phyloP scores from a whole-genome alignment of 2,329 filamentous ascomycete genomes.

The Xylariaceae sp. region DNA sequence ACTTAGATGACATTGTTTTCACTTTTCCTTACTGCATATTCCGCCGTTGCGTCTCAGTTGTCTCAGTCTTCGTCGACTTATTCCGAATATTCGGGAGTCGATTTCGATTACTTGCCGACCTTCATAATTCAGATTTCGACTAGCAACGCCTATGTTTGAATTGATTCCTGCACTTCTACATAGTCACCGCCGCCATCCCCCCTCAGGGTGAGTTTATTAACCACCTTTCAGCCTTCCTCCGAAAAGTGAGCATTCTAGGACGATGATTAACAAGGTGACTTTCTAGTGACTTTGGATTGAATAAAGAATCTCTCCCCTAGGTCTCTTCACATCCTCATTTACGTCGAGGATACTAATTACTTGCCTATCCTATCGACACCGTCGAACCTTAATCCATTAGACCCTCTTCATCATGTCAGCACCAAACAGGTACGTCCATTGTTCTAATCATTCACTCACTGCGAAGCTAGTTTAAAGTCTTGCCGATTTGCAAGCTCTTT shows the following conservation, averaged over 20 bases:
- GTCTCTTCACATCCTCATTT: slow-evolving; percentile 7
- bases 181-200: not conserved
- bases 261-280: slow-evolving; percentile 24
- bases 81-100: not conserved
- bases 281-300: slow-evolving; percentile 22
- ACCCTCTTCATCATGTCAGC: slow-evolving; percentile 29
- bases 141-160: slow-evolving; percentile 9
- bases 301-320: slow-evolving; percentile 24
- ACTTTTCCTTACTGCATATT: slow-evolving; percentile 4
- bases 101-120: not conserved
- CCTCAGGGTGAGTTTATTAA: slow-evolving; percentile 15
- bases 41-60: not conserved
- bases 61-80: not conserved
- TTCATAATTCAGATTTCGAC: slow-evolving; percentile 1
- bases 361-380: slow-evolving; percentile 9
- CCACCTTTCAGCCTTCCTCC: slow-evolving; percentile 6
- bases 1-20: slow-evolving; percentile 4
- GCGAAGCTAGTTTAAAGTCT: not conserved
- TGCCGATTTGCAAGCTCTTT: not conserved
- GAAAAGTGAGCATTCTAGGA: slow-evolving; percentile 15
- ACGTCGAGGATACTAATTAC: slow-evolving; percentile 10
- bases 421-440: slow-evolving; percentile 33
- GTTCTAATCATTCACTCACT: slow-evolving; percentile 6
- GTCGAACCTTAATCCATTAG: slow-evolving; percentile 5
- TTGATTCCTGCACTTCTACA: slow-evolving; percentile 6